phyloP scores from a whole-genome alignment of 371 early-diverging fungal species.

The Syncephalastrum sp. region DNA sequence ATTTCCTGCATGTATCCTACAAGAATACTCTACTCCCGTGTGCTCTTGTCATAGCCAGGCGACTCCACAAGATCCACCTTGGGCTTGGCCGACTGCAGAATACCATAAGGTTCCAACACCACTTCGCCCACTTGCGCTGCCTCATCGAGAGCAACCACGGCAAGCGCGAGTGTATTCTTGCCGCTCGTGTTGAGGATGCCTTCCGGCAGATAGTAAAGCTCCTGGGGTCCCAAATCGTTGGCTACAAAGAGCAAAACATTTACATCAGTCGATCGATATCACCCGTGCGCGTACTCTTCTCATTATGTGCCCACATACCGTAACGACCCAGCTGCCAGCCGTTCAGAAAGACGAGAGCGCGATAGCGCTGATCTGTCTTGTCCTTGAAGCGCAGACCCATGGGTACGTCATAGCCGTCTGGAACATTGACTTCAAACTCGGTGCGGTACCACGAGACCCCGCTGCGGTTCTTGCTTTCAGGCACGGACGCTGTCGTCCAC shows the following conservation, averaged over 20 bases:
- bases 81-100: slow-evolving; percentile 14
- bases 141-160: slow-evolving; percentile 17
- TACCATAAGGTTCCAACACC: slow-evolving; percentile 12
- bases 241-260: background rate
- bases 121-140: slow-evolving; percentile 13
- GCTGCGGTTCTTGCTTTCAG: slow-evolving; percentile 2
- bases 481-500: background rate
- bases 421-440: slow-evolving; percentile 9
- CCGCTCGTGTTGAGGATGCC: slow-evolving; percentile 27
- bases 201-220: slow-evolving; percentile 16
- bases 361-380: no score
- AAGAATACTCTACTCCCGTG: no score
- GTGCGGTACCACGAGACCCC: slow-evolving; percentile 15
- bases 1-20: no score
- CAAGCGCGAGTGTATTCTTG: slow-evolving; percentile 18
- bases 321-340: no score
- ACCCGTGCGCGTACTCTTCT: no score
- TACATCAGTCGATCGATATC: no score
- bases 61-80: slow-evolving; percentile 13
- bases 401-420: slow-evolving; percentile 9
- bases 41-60: slow-evolving; percentile 11
- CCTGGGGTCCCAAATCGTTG: slow-evolving; percentile 23
- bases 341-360: no score
- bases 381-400: background rate
- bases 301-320: no score